Evolutionary conservation across 352 stramenopile species (phyloP), one percentile per base, ranked within the genome.

Genomic region (Phytophthora pistaciae): DNA sequence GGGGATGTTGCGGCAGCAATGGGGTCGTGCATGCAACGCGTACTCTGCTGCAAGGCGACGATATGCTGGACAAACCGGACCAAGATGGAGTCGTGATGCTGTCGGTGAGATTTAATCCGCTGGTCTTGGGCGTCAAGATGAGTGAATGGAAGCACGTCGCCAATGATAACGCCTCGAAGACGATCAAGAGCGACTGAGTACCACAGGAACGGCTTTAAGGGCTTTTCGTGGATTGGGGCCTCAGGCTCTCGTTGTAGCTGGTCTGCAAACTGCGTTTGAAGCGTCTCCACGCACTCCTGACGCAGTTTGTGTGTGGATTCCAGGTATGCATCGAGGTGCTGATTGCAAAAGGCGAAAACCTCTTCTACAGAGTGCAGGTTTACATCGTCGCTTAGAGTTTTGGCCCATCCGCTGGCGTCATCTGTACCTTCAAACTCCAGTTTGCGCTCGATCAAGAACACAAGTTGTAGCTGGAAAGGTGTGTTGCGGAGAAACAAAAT

Each of bases 121-220:
- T 66, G 40, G 9, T 9, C 31, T 14, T 63, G 23, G 6, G 14
- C 23, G 10, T 49, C 21, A 3, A 14, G 2, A 38, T 14, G 50
- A 52, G 11, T 36, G 38, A 20, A 46, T n/a, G 14, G 38, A 20
- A 82, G 61, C 0, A 66, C 60, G 31, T 79, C 69, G 18, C 56
- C 64, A 11, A 83, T 58, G 46, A 83, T 66, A 31, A 72, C 64
- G n/a, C 74, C 61, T 46, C 80, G 80, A 31, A 89, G 53, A 50
- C 70, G 80, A 55, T 91, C 83, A 21, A 83, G 31, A 7, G 80
- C 77, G 25, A 85, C 60, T 1, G 61, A 79, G 57, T 82, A 85
- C 57, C 69, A 71, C 10, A 79, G 36, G n/a, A 83, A 81, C 3
- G 5, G 49, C 23, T 14, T 25, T n/a, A 42, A 18, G 10, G 36